Conservation (phyloP, 352 stramenopile genomes). For the Phytophthora nicotianae region DNA sequence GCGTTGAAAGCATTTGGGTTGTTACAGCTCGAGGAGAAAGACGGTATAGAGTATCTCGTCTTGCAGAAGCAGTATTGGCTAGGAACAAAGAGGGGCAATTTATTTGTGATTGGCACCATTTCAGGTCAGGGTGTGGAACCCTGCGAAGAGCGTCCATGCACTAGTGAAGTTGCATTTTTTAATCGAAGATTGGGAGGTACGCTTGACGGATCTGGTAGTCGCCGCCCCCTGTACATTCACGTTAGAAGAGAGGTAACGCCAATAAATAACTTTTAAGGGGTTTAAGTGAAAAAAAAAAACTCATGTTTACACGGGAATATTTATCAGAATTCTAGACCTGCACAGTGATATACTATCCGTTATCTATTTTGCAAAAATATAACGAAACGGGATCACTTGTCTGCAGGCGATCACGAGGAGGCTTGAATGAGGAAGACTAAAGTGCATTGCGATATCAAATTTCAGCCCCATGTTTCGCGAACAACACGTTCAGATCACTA, state of each 20-base stretch:
- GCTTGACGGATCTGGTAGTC: conserved; percentile 7
- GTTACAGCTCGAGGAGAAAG: conserved; percentile 20
- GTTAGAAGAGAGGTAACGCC: conserved; percentile 6
- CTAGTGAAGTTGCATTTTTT: conserved; percentile 19
- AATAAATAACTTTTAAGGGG: not conserved
- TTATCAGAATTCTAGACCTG: too few species aligned
- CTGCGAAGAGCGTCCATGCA: conserved; percentile 20
- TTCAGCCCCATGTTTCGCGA: not conserved
- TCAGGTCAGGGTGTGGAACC: conserved; percentile 18
- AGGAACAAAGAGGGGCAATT: conserved; percentile 9
- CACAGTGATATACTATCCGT: too few species aligned
- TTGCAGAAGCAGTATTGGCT: conserved; percentile 31
- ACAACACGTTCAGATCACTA: not conserved
- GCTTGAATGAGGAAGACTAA: not conserved
- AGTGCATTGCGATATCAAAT: not conserved
- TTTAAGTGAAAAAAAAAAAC: too few species aligned
- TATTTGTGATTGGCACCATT: conserved; percentile 29
- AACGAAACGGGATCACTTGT: too few species aligned
- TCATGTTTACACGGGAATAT: too few species aligned
- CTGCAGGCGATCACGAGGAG: too few species aligned
- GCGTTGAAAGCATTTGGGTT: conserved; percentile 30
- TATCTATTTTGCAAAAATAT: too few species aligned
- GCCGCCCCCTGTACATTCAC: conserved; percentile 16
- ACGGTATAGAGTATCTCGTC: conserved; percentile 24
- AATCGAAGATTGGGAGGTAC: conserved; percentile 14